Evolutionary conservation across 129 eudicot species (phyloP).

Genomic region (Erigeron canadensis): DNA sequence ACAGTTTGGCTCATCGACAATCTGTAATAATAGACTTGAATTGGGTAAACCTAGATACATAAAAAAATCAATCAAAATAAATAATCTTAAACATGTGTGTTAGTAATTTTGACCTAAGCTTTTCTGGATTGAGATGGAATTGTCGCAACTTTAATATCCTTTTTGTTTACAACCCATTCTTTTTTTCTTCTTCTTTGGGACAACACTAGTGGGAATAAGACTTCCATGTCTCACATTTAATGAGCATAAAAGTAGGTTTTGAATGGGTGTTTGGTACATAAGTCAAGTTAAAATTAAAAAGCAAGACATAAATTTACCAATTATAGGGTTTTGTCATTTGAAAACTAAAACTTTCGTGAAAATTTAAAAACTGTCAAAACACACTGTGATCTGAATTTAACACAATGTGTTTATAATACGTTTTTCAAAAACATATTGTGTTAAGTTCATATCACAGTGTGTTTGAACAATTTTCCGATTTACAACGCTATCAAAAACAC

Average conservation of each 20-base stretch:
- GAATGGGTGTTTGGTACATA: constrained; percentile 30
- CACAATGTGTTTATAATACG: too few relatives aligned
- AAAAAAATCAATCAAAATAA: background rate
- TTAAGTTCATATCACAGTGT: too few relatives aligned
- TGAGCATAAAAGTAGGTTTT: constrained; percentile 33
- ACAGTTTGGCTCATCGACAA: background rate
- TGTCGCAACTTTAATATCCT: constrained; percentile 36
- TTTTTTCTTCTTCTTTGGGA: constrained; percentile 25
- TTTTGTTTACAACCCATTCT: constrained; percentile 36
- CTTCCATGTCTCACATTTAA: constrained; percentile 38
- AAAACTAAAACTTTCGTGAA: background rate
- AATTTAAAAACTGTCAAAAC: too few relatives aligned
- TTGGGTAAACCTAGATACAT: background rate
- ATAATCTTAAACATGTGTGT: background rate
- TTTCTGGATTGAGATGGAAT: constrained; percentile 35
- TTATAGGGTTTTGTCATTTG: background rate
- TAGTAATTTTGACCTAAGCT: constrained; percentile 24
- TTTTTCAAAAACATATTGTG: too few relatives aligned
- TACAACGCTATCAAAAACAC: too few relatives aligned
- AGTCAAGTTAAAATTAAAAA: constrained; percentile 14
- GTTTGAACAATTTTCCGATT: too few relatives aligned
- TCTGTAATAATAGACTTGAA: background rate
- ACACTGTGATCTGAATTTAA: too few relatives aligned
- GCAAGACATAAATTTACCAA: background rate
- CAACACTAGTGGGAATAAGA: constrained; percentile 43